A percentile compares a stretch with the other conserved stretches of the same genome.
Evolutionary conservation across 306 rosid genomes (phyloP).

Genomic region (Rubus idaeus): DNA sequence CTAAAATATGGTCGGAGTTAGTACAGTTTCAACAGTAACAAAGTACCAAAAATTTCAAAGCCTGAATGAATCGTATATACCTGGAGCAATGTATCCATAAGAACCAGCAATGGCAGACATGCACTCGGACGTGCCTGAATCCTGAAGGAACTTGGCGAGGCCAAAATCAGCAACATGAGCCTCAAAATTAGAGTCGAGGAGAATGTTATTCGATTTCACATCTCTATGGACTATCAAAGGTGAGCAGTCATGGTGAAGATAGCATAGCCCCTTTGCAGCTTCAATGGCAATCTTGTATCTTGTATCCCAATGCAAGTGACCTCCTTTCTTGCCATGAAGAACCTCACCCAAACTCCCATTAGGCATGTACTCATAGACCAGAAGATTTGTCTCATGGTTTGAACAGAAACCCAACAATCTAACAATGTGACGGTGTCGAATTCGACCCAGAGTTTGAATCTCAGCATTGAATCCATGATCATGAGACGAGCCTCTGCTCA

Average conservation of each 20-base stretch:
- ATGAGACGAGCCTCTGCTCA: constrained; percentile 90
- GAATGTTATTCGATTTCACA: constrained; percentile 93
- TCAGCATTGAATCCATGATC: constrained; percentile 99
- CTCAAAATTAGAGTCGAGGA: constrained; percentile 79
- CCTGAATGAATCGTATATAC: constrained; percentile 37
- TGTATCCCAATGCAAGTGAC: constrained; percentile 87
- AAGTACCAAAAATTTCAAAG: constrained; percentile 12
- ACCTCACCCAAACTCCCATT: constrained; percentile 97
- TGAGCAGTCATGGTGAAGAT: constrained; percentile 94
- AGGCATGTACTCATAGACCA: constrained; percentile 97
- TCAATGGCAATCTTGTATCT: constrained; percentile 90
- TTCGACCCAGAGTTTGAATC: constrained; percentile 90
- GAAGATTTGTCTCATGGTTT: constrained; percentile 89
- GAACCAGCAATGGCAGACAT: constrained; percentile 99
- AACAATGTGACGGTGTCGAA: constrained; percentile 92
- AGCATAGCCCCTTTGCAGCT: constrained; percentile 97
- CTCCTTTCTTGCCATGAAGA: constrained; percentile 97
- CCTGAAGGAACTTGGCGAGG: constrained; percentile 96
- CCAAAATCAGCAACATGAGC: constrained; percentile 99
- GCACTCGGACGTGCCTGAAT: constrained; percentile 96
- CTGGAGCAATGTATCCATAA: constrained; percentile 98
- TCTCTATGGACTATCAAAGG: constrained; percentile 91
- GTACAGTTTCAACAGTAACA: constrained; percentile 23
- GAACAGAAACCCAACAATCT: constrained; percentile 89
- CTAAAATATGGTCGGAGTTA: constrained; percentile 22